Base-by-base conservation (phyloP, 164 flowering plant genomes). In the Chimonanthus praecox region DNA sequence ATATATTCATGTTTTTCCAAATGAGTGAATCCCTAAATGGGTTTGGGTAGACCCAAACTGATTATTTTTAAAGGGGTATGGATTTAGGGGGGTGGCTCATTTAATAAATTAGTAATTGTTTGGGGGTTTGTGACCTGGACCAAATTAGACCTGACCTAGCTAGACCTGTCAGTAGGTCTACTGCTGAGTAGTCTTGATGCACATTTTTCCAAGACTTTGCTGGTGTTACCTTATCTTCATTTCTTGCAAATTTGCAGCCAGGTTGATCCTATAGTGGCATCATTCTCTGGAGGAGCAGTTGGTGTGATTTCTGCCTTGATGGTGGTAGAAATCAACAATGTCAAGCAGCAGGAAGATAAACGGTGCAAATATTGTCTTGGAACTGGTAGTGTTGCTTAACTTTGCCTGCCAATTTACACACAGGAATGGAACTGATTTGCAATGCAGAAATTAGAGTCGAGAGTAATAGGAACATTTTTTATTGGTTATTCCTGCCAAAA, bases 261-360 rank as follows among this genome's bases (percentile, higher is more conserved):
- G 83, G 99, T 95, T 78, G 99, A 95, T 86, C 99, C 99, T 16
- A 92, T 95, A 64, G 99, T 93, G 73, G 99, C 99, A 72, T 95
- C 99, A n/a, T 95, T 95, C 82, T 90, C 98, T 47, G 99, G 98
- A 48, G 98, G 99, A 78, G 98, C 97, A 54, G 98, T 95, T 78
- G 99, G 99, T 20, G 98, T 95, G 47, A 93, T 93, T 72, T 95
- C 99, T 54, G 94, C 98, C 46, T 78, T 93, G 84, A 95, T 93
- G 99, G 94, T 92, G 49, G 97, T 95, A 78, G 99, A 95, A 80
- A 82, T 92, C 74, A 95, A 95, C 90, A 95, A 95, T 76, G 99
- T 95, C 67, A 89, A 95, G 79, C 98, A 86, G 78, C 98, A 95
- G 78, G 99, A 95, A 82, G 86, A 88, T 20, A 95, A 93, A 79